Percentiles rank a stretch among this genome's conserved stretches.
Evolutionary conservation across 805 yeast genomes (phyloP).

Genomic region (Candida dajiaensis): DNA sequence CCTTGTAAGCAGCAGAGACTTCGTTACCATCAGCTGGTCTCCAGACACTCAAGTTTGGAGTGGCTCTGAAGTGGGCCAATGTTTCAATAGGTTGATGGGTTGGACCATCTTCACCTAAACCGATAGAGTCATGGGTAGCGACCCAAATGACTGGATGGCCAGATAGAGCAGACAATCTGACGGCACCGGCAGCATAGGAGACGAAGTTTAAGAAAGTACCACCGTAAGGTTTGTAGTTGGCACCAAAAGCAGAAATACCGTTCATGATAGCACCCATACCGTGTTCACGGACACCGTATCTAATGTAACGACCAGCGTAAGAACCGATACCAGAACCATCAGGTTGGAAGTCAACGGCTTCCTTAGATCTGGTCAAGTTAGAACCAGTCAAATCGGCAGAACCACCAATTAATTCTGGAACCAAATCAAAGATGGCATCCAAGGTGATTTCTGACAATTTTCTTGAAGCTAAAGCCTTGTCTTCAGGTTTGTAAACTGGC

Average conservation of each 20-base stretch:
- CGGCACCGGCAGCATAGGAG: slow-evolving; percentile 81
- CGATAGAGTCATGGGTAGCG: slow-evolving; percentile 87
- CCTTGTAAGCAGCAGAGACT: slow-evolving; percentile 74
- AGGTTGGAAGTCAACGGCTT: slow-evolving; percentile 89
- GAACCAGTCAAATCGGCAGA: slow-evolving; percentile 98
- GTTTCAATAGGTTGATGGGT: slow-evolving; percentile 92
- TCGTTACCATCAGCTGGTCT: slow-evolving; percentile 95
- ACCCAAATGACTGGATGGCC: slow-evolving; percentile 83
- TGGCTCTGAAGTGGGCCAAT: slow-evolving; percentile 78
- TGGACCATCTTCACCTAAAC: slow-evolving; percentile 92
- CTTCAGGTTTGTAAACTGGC: slow-evolving; percentile 75
- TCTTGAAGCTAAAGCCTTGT: slow-evolving; percentile 87
- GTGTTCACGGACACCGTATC: slow-evolving; percentile 99
- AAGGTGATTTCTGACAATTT: slow-evolving; percentile 84
- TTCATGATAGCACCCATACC: slow-evolving; percentile 98
- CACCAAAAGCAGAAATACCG: slow-evolving; percentile 91
- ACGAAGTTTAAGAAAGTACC: slow-evolving; percentile 97
- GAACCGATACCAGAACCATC: slow-evolving; percentile 74
- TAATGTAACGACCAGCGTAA: slow-evolving; percentile 87
- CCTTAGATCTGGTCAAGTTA: slow-evolving; percentile 84
- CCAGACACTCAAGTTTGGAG: slow-evolving; percentile 80
- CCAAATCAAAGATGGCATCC: slow-evolving; percentile 47
- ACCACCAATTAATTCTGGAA: slow-evolving; percentile 95
- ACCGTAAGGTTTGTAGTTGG: slow-evolving; percentile 84
- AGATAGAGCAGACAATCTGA: slow-evolving; percentile 77